Evolutionary conservation across 2,329 filamentous ascomycete species (phyloP).

Genomic region (Botrytis cinerea): DNA sequence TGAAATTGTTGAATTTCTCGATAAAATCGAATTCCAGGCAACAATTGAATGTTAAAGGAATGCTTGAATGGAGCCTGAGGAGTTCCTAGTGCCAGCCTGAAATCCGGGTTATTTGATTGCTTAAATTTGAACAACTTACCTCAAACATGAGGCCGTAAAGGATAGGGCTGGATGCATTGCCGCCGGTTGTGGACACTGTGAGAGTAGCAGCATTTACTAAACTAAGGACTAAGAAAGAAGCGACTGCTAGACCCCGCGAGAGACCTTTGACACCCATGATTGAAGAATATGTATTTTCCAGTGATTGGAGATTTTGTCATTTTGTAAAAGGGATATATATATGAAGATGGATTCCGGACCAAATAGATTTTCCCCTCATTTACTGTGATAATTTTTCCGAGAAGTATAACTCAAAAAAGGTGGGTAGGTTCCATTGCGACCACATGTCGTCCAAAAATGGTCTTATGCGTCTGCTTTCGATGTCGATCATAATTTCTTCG

Average conservation of each 20-base stretch:
- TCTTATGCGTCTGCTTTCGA: background rate
- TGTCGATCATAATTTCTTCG: too few species aligned
- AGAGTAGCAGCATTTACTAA: slow-evolving; percentile 19
- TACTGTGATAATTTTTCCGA: background rate
- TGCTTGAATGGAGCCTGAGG: background rate
- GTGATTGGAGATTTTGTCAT: background rate
- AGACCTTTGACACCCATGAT: slow-evolving; percentile 13
- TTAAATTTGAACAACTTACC: slow-evolving; percentile 13
- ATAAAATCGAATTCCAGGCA: background rate
- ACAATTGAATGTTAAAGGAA: background rate
- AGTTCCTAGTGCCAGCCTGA: background rate
- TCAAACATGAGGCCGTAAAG: slow-evolving; percentile 32
- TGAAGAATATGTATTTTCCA: background rate
- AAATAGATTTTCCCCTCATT: background rate
- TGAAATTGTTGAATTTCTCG: background rate
- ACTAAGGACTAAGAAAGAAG: background rate
- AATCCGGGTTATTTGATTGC: background rate
- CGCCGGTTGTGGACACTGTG: slow-evolving; percentile 28
- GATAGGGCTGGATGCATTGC: slow-evolving; percentile 31
- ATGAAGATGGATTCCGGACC: background rate
- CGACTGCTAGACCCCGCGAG: background rate
- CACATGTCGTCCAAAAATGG: background rate
- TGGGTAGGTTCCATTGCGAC: background rate
- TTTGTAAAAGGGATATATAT: background rate
- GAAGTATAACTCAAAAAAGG: too few species aligned